Evolutionary conservation across 495 filamentous ascomycete species (phyloP).

Genomic region (Neurospora hispaniola): DNA sequence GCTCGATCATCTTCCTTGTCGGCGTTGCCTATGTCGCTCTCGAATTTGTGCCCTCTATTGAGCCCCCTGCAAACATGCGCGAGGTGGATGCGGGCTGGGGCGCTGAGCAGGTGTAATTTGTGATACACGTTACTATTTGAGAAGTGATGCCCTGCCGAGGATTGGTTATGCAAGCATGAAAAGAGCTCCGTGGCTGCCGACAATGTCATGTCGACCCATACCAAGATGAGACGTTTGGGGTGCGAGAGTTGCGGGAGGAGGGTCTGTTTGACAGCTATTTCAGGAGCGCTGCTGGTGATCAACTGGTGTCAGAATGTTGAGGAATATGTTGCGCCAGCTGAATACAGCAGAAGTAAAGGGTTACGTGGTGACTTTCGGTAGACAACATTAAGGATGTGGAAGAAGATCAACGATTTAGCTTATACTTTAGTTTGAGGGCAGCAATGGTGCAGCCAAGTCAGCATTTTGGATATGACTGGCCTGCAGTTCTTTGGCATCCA

Average conservation of each 20-base stretch:
- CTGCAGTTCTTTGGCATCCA: not conserved
- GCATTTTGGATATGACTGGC: not conserved
- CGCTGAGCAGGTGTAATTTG: conserved; percentile 69
- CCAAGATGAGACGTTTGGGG: not conserved
- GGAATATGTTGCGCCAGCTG: not conserved
- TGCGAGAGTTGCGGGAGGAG: not conserved
- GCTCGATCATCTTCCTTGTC: conserved; percentile 60
- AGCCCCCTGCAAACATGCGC: conserved; percentile 97
- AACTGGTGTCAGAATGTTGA: not conserved
- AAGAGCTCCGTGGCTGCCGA: not conserved
- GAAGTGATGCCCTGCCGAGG: not conserved
- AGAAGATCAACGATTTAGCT: not conserved
- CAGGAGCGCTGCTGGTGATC: not conserved
- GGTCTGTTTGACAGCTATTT: not conserved
- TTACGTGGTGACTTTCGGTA: not conserved
- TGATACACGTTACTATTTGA: not conserved
- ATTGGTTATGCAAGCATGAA: not conserved
- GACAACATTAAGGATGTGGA: not conserved
- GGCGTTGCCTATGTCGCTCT: conserved; percentile 73
- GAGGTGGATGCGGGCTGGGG: conserved; percentile 84
- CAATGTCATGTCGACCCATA: not conserved
- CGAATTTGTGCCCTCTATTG: conserved; percentile 91
- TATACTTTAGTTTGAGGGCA: not conserved
- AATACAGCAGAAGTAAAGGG: not conserved
- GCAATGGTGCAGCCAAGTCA: not conserved